Percentiles rank a stretch among this genome's conserved stretches.
phyloP scores from a whole-genome alignment of 2,329 filamentous ascomycete species.

The Pseudogymnoascus verrucosus region DNA sequence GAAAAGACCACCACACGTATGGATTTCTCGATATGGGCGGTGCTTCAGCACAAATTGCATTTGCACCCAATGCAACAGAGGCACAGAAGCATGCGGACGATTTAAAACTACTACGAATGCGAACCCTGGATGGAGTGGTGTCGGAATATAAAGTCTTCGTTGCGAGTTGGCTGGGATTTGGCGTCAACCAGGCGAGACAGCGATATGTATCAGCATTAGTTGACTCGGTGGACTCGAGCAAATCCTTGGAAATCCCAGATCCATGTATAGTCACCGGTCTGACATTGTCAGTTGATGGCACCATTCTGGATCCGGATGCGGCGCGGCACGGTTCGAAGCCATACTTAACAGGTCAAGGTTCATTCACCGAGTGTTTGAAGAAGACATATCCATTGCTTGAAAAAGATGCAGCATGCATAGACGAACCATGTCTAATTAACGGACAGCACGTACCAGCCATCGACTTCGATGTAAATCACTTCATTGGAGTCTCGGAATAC shows the following conservation, averaged over 20 bases:
- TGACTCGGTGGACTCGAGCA: slow-evolving; percentile 52
- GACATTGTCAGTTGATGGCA: slow-evolving; percentile 64
- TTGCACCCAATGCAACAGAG: slow-evolving; percentile 89
- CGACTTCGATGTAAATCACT: slow-evolving; percentile 95
- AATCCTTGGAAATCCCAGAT: slow-evolving; percentile 66
- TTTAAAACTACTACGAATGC: slow-evolving; percentile 74
- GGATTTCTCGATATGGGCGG: slow-evolving; percentile 98
- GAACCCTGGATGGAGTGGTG: slow-evolving; percentile 69
- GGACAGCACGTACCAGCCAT: slow-evolving; percentile 90
- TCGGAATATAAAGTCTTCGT: slow-evolving; percentile 88
- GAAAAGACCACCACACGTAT: slow-evolving; percentile 86
- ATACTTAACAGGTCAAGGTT: slow-evolving; percentile 71
- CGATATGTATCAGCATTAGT: slow-evolving; percentile 75
- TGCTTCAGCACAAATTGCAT: slow-evolving; percentile 94
- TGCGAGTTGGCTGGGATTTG: slow-evolving; percentile 93
- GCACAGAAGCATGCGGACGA: slow-evolving; percentile 83
- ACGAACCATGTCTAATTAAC: slow-evolving; percentile 81
- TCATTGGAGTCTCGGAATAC: slow-evolving; percentile 95
- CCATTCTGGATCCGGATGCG: slow-evolving; percentile 35
- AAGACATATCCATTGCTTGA: slow-evolving; percentile 79
- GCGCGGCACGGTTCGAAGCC: slow-evolving; percentile 36
- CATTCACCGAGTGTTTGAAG: slow-evolving; percentile 76
- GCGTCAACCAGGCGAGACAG: slow-evolving; percentile 85
- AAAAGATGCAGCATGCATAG: slow-evolving; percentile 76
- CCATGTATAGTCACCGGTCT: slow-evolving; percentile 81